Evolutionary conservation across 441 rosid genomes (phyloP), one percentile per base, ranked within the genome.

Genomic region (Erodium moschatum): DNA sequence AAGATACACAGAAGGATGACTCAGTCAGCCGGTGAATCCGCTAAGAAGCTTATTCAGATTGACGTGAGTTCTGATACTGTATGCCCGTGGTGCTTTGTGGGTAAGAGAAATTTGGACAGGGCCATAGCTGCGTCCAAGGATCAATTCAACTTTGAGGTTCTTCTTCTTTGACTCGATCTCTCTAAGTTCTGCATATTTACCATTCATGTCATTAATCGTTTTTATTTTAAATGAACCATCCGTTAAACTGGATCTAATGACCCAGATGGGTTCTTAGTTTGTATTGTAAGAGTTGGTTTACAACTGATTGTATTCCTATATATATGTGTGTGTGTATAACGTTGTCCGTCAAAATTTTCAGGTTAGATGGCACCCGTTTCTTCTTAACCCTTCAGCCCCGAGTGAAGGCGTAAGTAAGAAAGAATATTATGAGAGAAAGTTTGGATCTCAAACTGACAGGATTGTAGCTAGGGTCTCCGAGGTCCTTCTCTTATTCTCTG

Each of bases 31-130:
- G 73, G 80, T 74, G 78, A 56, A 74, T 77, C 19, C 71, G 18
- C 75, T 5, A 89, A 86, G 81, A 88, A 84, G 83, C 80, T 79
- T 50, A 73, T 88, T 44, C 82, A 40, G 64, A 84, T 92, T 21
- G 97, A 88, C 70, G 65, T 92, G 46, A 86, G 85, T 79, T 90
- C 93, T 16, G 98, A 92, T 76, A 79, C 90, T 5, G 89, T 92
- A 54, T 90, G 97, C 67, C 92, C 97, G 1, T 92, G 94, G 96
- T 92, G 96, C 74, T 89, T 82, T 69, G 86, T 90, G 15, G 97
- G 97, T 1, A 92, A 92, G 83, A 86, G 73, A 72, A 84, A 90
- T 78, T 78, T 90, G 77, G 93, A 92, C 82, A 88, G 85, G 76
- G 97, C 97, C 44, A 80, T 92, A 54, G 86, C 87, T 76, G 76